Conservation (phyloP, 2,329 filamentous ascomycete genomes). For the Periglandula ipomoeae region DNA sequence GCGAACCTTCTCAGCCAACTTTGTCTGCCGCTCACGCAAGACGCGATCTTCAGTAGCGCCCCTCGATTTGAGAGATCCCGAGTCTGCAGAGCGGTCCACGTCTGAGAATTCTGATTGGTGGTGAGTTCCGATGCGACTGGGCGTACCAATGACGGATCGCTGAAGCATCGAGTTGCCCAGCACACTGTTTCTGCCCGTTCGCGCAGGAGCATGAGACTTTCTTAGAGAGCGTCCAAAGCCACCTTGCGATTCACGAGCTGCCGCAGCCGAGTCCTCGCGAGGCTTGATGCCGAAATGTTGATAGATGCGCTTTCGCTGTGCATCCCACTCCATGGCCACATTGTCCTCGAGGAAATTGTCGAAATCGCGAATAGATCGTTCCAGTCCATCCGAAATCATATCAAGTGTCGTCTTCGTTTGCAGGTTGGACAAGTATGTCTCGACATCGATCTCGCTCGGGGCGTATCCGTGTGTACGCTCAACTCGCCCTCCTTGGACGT, state of each 20-base stretch:
- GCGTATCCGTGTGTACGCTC: slow-evolving; percentile 33
- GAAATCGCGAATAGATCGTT: slow-evolving; percentile 83
- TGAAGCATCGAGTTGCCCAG: slow-evolving; percentile 58
- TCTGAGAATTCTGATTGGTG: slow-evolving; percentile 61
- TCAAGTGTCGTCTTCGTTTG: slow-evolving; percentile 85
- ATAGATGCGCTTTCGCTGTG: slow-evolving; percentile 86
- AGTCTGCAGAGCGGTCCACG: slow-evolving; percentile 48
- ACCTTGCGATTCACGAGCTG: slow-evolving; percentile 39
- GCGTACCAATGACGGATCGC: slow-evolving; percentile 79
- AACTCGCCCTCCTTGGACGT: slow-evolving; percentile 40
- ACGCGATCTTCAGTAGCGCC: slow-evolving; percentile 59
- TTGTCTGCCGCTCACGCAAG: slow-evolving; percentile 73
- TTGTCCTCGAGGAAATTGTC: slow-evolving; percentile 92
- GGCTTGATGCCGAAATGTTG: slow-evolving; percentile 86
- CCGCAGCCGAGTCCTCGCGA: slow-evolving; percentile 35
- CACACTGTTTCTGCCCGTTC: slow-evolving; percentile 38
- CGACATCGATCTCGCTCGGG: slow-evolving; percentile 55
- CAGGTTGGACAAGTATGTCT: slow-evolving; percentile 74
- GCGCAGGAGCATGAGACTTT: slow-evolving; percentile 36
- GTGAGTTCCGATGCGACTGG: slow-evolving; percentile 52
- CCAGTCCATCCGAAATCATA: slow-evolving; percentile 85
- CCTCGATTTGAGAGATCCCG: slow-evolving; percentile 34
- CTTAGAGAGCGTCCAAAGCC: slow-evolving; percentile 53
- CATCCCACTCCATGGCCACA: slow-evolving; percentile 91
- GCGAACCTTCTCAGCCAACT: slow-evolving; percentile 71